Evolutionary conservation across 139 green algal species (phyloP).

Genomic region (Chlamydomonas sp.): DNA sequence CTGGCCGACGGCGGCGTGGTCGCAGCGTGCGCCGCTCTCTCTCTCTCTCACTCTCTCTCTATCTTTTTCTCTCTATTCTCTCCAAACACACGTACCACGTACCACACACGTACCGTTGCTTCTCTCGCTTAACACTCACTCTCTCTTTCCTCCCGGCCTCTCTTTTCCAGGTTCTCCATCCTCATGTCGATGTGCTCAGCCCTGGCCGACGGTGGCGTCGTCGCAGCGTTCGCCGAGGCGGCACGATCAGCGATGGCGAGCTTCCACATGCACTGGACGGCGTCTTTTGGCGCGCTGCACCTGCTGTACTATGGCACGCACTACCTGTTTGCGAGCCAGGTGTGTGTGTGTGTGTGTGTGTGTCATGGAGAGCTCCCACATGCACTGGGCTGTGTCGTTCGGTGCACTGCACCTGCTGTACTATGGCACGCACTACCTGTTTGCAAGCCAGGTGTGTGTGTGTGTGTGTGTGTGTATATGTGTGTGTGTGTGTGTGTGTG

Average conservation of each 20-base stretch:
- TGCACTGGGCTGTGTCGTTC: constrained; percentile 75
- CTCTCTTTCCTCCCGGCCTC: no score
- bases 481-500: no score
- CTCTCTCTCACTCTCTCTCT: no score
- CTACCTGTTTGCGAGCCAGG: constrained; percentile 88
- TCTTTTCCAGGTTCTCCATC: constrained; percentile 21
- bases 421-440: constrained; percentile 94
- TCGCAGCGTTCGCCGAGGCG: constrained; percentile 20
- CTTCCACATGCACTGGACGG: constrained; percentile 66
- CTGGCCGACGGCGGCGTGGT: constrained; percentile 20
- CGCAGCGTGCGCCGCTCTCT: no score
- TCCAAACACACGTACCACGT: no score
- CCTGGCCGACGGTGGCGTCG: constrained; percentile 19
- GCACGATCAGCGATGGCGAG: constrained; percentile 7
- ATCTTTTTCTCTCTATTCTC: no score
- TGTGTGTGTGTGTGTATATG: no score
- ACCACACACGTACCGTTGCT: no score
- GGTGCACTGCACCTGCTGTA: constrained; percentile 74
- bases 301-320: constrained; percentile 82
- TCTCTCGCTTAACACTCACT: no score
- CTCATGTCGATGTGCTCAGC: constrained; percentile 78
- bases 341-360: no score
- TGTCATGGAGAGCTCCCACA: no score
- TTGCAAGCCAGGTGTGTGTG: constrained; percentile 53
- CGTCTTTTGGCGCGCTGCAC: constrained; percentile 77